Evolutionary conservation across 2,329 filamentous ascomycete genomes (phyloP), one percentile per base, ranked within the genome.

Genomic region (Fusarium subglutinans): DNA sequence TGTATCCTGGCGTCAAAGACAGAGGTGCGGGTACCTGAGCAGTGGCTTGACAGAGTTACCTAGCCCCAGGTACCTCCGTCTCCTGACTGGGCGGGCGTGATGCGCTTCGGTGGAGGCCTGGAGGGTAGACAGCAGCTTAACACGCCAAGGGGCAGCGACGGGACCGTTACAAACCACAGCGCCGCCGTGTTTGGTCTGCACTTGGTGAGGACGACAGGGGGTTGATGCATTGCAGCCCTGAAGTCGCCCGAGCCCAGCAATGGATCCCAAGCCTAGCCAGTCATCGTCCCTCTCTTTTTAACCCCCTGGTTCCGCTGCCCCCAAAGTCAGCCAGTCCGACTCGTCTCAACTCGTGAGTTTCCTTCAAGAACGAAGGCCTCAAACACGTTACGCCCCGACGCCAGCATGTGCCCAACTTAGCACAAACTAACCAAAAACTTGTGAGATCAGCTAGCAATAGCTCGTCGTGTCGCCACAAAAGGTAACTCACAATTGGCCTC

Each of bases 221-320:
- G 66, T 67, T 48, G 50, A 71, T 74, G 71, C 72, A 74, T 72
- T 64, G 63, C 67, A 74, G 71, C 70, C 70, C 62, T 74, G 71
- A 68, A 59, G 71, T 67, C 57, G 66, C 70, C 70, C 66, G 54
- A 60, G 48, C 61, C 70, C 55, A 71, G 62, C 45, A 30, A 69
- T 64, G 66, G 69, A 58, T 53, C 70, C 70, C 44, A 56, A 57
- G 24, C 66, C 58, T 44, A 44, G 53, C 71, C 71, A 74, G 63
- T 73, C 71, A 73, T 62, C 43, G 28, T 20, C 54, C 51, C 40
- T 26, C 40, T 28, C 15, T 58, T 28, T 41, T 13, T 48, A 40
- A 40, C 30, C 69, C 71, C 71, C 71, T 74, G 53, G 71, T 74
- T 59, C 71, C 71, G 45, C 66, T 54, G 56, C 53, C 65, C 69